A percentile compares a stretch with the other conserved stretches of the same genome.
These are phyloP conservation scores for Phytophthora citricola DNA, from an alignment of 352 stramenopile species.

Conservation along the genomic window DNA sequence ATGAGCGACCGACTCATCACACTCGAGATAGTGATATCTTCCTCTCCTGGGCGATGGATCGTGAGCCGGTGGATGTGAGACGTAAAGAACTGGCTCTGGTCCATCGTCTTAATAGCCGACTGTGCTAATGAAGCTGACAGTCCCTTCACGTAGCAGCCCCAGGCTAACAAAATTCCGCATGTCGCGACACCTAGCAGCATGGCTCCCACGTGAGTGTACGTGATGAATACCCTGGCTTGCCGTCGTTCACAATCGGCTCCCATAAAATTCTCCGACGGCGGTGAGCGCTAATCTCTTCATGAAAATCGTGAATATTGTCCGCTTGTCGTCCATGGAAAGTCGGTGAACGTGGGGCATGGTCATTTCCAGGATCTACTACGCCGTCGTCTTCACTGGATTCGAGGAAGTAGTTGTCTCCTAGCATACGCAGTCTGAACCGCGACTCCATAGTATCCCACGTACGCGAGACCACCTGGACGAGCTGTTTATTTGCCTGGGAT, in stretches of 20 bases:
- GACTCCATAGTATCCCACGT: constrained; percentile 53
- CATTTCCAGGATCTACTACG: constrained; percentile 27
- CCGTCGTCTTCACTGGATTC: constrained; percentile 49
- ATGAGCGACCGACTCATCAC: constrained; percentile 69
- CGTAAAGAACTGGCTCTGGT: constrained; percentile 68
- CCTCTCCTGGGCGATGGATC: constrained; percentile 68
- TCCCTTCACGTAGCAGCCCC: constrained; percentile 79
- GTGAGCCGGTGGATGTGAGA: constrained; percentile 73
- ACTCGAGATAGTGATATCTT: constrained; percentile 82
- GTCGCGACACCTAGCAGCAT: constrained; percentile 59
- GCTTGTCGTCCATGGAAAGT: constrained; percentile 36
- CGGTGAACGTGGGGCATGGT: constrained; percentile 6
- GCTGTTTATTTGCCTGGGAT: constrained; percentile 22
- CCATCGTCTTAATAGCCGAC: constrained; percentile 68
- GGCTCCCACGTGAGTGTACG: constrained; percentile 74
- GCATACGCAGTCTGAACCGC: constrained; percentile 54
- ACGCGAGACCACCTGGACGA: constrained; percentile 35
- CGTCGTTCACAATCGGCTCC: constrained; percentile 77
- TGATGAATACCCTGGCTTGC: constrained; percentile 83
- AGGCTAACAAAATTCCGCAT: constrained; percentile 63
- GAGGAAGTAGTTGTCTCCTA: constrained; percentile 71
- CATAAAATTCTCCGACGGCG: constrained; percentile 56
- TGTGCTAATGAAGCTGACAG: constrained; percentile 71
- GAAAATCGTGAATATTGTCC: constrained; percentile 35
- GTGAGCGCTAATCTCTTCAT: constrained; percentile 30